Conservation (phyloP, 805 yeast genomes). For the Wickerhamiella nectarea region DNA sequence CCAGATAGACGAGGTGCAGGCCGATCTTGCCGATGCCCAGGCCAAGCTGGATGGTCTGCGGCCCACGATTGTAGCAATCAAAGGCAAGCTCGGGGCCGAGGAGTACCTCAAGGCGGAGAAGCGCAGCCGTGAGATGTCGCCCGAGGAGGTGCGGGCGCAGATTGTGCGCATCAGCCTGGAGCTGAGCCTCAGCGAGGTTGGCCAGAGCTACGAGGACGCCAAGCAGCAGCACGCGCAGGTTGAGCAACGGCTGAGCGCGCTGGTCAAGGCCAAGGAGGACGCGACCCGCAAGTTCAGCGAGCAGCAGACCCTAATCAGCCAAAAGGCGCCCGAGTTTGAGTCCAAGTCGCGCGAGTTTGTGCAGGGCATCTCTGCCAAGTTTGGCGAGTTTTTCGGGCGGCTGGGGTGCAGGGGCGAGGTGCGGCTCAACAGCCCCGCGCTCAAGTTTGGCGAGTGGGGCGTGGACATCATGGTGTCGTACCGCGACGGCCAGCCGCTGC, state of each 20-base stretch:
- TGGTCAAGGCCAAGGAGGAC: not conserved
- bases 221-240: slow-evolving; percentile 7
- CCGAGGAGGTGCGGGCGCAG: slow-evolving; percentile 1
- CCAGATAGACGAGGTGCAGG: slow-evolving; percentile 1
- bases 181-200: slow-evolving; percentile 8
- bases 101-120: slow-evolving; percentile 1
- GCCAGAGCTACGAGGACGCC: slow-evolving; percentile 11
- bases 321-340: slow-evolving; percentile 4
- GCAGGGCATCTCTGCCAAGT: slow-evolving; percentile 41
- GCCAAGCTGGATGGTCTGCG: slow-evolving; percentile 1
- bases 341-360: not conserved
- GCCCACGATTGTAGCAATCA: slow-evolving; percentile 2
- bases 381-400: slow-evolving; percentile 48
- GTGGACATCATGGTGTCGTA: slow-evolving; percentile 75
- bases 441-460: slow-evolving; percentile 59
- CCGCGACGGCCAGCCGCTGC: slow-evolving; percentile 59
- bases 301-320: slow-evolving; percentile 1
- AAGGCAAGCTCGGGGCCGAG: slow-evolving; percentile 1
- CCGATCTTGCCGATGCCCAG: slow-evolving; percentile 3
- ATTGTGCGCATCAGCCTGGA: slow-evolving; percentile 1
- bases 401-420: slow-evolving; percentile 88
- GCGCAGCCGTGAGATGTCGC: not conserved
- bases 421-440: slow-evolving; percentile 30
- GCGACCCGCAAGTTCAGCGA: not conserved
- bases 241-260: slow-evolving; percentile 7